These are phyloP conservation scores for Myxozyma vanderwaltii DNA, from an alignment of 805 yeast genomes.

Conservation along the genomic window DNA sequence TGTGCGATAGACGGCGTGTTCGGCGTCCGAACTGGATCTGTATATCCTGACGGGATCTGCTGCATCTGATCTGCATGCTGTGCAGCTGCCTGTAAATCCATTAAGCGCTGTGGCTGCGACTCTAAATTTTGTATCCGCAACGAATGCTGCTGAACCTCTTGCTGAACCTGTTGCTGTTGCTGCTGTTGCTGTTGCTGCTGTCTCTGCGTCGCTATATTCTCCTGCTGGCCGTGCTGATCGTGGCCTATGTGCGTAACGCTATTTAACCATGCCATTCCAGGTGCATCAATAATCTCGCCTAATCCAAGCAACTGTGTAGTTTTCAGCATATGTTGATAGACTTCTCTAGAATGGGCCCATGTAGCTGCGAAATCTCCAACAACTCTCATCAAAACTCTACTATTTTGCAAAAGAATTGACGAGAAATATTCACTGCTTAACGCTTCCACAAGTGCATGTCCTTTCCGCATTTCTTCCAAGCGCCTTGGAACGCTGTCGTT, in stretches of 20 bases:
- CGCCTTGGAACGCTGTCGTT: neutral
- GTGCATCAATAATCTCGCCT: slow-evolving; percentile 20
- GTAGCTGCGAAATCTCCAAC: slow-evolving; percentile 15
- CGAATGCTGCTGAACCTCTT: neutral
- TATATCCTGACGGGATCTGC: neutral
- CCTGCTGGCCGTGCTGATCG: slow-evolving; percentile 1
- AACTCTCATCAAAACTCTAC: slow-evolving; percentile 7
- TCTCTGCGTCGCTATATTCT: neutral
- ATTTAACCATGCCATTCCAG: slow-evolving; percentile 13
- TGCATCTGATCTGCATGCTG: neutral
- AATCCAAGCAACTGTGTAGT: slow-evolving; percentile 17
- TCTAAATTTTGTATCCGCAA: neutral
- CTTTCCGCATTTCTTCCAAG: neutral
- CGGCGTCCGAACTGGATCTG: neutral
- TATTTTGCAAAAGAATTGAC: neutral
- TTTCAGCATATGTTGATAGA: slow-evolving; percentile 16
- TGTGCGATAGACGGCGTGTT: neutral
- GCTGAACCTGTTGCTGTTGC: neutral
- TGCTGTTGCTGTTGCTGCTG: neutral
- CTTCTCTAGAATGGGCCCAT: slow-evolving; percentile 19
- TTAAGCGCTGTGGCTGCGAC: neutral
- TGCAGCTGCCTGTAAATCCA: neutral
- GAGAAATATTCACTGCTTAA: slow-evolving; percentile 8
- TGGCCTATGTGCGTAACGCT: no score
- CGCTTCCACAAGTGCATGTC: slow-evolving; percentile 6